These are phyloP conservation scores for Kuraishia capsulata DNA, from an alignment of 805 yeast genomes.

Conservation along the genomic window DNA sequence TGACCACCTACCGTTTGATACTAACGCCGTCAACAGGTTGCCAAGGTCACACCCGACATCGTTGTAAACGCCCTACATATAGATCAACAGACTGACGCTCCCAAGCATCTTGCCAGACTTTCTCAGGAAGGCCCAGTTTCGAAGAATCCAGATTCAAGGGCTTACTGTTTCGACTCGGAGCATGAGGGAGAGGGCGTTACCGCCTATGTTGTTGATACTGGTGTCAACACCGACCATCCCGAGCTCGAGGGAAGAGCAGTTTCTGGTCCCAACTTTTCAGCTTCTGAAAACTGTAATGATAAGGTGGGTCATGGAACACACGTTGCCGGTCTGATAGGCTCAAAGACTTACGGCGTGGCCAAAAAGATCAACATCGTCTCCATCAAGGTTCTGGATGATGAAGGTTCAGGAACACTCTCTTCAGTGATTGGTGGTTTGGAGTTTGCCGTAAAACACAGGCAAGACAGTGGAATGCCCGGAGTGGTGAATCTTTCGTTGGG, in stretches of 20 bases:
- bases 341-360: constrained; percentile 75
- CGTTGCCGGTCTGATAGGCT: constrained; percentile 84
- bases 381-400: constrained; percentile 60
- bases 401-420: constrained; percentile 65
- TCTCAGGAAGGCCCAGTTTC: constrained; percentile 34
- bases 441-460: constrained; percentile 54
- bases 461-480: constrained; percentile 28
- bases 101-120: constrained; percentile 50
- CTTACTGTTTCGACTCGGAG: constrained; percentile 38
- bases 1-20: not conserved
- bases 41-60: constrained; percentile 62
- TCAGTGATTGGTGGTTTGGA: constrained; percentile 60
- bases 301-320: constrained; percentile 88
- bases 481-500: constrained; percentile 82
- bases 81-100: constrained; percentile 28
- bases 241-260: constrained; percentile 56
- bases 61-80: constrained; percentile 45
- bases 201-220: constrained; percentile 81
- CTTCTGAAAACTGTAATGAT: constrained; percentile 47
- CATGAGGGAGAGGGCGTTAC: constrained; percentile 50
- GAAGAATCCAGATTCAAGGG: constrained; percentile 11
- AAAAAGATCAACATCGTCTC: constrained; percentile 58
- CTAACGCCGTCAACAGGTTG: constrained; percentile 28
- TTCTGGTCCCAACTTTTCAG: constrained; percentile 56
- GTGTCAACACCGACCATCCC: constrained; percentile 53